A percentile compares a stretch with the other conserved stretches of the same genome.
Conservation (phyloP, 2,329 filamentous ascomycete species). For the Pyricularia grisea region DNA sequence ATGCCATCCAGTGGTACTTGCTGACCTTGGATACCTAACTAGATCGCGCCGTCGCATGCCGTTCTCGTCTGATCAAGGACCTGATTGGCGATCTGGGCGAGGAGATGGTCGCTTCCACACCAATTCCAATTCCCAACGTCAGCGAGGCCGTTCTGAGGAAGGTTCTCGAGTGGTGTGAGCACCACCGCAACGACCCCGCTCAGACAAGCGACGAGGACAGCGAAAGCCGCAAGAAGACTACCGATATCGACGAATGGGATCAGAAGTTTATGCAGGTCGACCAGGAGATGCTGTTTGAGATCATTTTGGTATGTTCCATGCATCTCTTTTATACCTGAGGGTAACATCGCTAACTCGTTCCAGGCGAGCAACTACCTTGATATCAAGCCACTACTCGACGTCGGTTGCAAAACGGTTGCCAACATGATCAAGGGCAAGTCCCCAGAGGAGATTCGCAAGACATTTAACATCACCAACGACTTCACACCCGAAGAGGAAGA, state of each 20-base stretch:
- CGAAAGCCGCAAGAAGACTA: constrained; percentile 94
- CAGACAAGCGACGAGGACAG: constrained; percentile 78
- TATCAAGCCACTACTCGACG: constrained; percentile 95
- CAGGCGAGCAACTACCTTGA: constrained; percentile 97
- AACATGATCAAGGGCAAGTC: constrained; percentile 99
- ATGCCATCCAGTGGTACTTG: constrained; percentile 2
- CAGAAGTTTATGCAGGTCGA: constrained; percentile 99
- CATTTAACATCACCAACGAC: constrained; percentile 99
- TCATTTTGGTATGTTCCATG: constrained; percentile 68
- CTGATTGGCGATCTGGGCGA: constrained; percentile 90
- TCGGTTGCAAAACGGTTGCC: constrained; percentile 97
- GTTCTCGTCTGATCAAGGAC: constrained; percentile 95
- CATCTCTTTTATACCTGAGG: not conserved
- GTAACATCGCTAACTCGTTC: constrained; percentile 12
- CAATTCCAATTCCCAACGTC: constrained; percentile 87
- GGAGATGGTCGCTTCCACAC: constrained; percentile 43
- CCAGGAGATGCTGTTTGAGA: constrained; percentile 99
- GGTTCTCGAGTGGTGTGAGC: constrained; percentile 96
- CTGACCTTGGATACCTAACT: constrained; percentile 19
- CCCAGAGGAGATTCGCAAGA: constrained; percentile 97
- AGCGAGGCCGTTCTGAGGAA: constrained; percentile 91
- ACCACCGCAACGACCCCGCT: constrained; percentile 86
- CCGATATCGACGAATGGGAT: constrained; percentile 98
- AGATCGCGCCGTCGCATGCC: constrained; percentile 78
- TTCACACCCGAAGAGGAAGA: constrained; percentile 99